Base-by-base conservation (phyloP, 805 yeast species). In the Lachancea quebecensis region DNA sequence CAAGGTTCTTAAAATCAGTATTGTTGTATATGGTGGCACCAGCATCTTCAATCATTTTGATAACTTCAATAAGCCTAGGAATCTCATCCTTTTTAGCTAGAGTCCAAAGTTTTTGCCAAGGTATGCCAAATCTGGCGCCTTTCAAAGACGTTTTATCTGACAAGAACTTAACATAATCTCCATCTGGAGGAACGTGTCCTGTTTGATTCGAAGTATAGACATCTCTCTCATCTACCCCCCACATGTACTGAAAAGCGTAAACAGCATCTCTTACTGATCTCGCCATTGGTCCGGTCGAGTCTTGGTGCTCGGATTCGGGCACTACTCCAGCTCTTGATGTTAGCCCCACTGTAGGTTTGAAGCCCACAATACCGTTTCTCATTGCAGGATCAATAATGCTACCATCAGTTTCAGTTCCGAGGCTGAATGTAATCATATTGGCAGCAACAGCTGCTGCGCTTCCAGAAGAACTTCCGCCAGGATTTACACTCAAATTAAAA, bases 361-460 rank as follows among this genome's bases (percentile, higher is more conserved):
- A 48, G 10, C 63, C 62, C 37, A 59, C 61, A 35, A 56, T 39
- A 38, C 59, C 63, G 42, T 59, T 57, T 39, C 57, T 48, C 49
- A 47, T 58, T 14, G 61, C 52, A 7, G 63, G 63, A 45, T 55
- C 59, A 36, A 59, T 55, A 34, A 59, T 57, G 39, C 59, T 53
- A 10, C 64, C 63, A 45, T 59, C 63, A 5, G 64, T 59, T 45
- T 59, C 64, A 16, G 63, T 59, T 12, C 63, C 64, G 15, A 59
- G 39, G 4, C 63, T 51, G 45, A 57, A 59, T 53, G 54, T 49
- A 32, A 58, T 55, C 60, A 59, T 53, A 32, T 58, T 57, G 3
- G 62, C 55, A 10, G 62, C 61, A 11, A 58, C 63, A 12, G 58
- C 37, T n/a, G 45, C 61, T 2, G 59, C 64, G 35, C 61, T 56